Base-by-base conservation (phyloP, 805 yeast species). In the Lipomyces spencermartinsiae region DNA sequence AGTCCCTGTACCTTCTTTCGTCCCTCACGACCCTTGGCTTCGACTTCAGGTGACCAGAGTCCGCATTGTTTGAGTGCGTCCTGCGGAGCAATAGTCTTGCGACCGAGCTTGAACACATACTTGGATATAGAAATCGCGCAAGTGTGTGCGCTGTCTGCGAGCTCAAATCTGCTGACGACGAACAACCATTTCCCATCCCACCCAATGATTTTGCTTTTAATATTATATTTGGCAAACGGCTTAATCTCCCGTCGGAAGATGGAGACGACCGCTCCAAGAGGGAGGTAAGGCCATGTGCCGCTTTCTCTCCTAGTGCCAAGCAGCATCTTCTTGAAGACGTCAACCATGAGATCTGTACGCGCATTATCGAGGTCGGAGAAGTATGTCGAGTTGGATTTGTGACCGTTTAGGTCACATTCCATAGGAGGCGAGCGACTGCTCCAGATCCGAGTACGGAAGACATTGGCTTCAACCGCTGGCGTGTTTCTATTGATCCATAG, bases 141-240 rank as follows among this genome's bases (percentile, higher is more conserved):
- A 34, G 84, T 71, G n/a, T 77, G 77, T 6, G 49, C 8, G 59
- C 74, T 65, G 16, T 75, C 73, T 10, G 77, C 73, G 55, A 83
- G 80, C 12, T 83, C 84, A 74, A 92, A 92, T 73, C 86, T 83
- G 55, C 90, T 85, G 31, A 90, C 71, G 12, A 91, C 84, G 75
- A 87, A 93, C 14, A 93, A 74, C 97, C 97, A 92, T 78, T 93
- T 93, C 43, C 85, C 82, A 79, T 91, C 95, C 97, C 97, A 93
- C 7, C 94, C 89, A 5, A 90, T 76, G 22, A 93, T 83, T 51
- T 86, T 81, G 2, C 90, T 84, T 46, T 81, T 80, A 29, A 93
- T 82, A 2, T 79, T 71, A 76, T 88, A 93, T 33, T 74, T 73
- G 64, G 84, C 85, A 74, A 88, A 91, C 0, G 94, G 89, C 73